Conservation (phyloP, 2,329 filamentous ascomycete species). For the Ophiostoma ips region DNA sequence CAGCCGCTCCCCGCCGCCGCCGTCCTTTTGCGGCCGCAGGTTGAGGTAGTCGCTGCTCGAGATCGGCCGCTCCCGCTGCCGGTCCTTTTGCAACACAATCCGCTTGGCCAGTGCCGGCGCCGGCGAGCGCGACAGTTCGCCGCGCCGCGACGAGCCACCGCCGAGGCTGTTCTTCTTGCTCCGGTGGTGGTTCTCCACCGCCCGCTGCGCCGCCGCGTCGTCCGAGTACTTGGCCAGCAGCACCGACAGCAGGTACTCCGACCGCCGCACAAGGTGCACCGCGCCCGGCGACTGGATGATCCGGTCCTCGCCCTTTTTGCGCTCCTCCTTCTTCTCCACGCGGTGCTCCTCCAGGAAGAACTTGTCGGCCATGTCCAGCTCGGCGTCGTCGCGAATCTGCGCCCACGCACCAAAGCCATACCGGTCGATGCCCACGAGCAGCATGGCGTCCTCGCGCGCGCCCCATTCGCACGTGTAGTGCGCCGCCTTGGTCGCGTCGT, state of each 20-base stretch:
- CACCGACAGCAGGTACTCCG: constrained; percentile 92
- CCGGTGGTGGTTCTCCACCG: constrained; percentile 84
- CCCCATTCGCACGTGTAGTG: constrained; percentile 90
- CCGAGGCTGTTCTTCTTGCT: constrained; percentile 74
- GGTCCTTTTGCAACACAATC: constrained; percentile 29
- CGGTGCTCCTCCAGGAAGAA: constrained; percentile 95
- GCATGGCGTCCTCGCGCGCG: constrained; percentile 88
- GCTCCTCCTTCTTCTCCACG: constrained; percentile 94
- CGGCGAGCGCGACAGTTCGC: constrained; percentile 48
- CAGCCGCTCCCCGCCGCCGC: constrained; percentile 28
- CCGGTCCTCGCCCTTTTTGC: constrained; percentile 63
- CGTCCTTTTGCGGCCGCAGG: constrained; percentile 11
- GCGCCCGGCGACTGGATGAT: constrained; percentile 89
- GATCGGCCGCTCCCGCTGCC: constrained; percentile 31
- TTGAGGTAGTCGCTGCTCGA: constrained; percentile 15
- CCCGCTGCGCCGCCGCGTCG: constrained; percentile 60
- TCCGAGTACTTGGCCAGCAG: constrained; percentile 72
- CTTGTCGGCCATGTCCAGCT: constrained; percentile 76
- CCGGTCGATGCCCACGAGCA: constrained; percentile 80
- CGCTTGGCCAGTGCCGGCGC: constrained; percentile 42
- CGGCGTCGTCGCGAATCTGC: constrained; percentile 80
- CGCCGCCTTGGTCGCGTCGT: constrained; percentile 82
- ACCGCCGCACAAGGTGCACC: constrained; percentile 86
- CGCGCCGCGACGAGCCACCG: constrained; percentile 45
- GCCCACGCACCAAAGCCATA: constrained; percentile 95